A percentile compares a stretch with the other conserved stretches of the same genome.
phyloP scores from a whole-genome alignment of 2,329 filamentous ascomycete genomes.

The Pseudogymnoascus sp. region DNA sequence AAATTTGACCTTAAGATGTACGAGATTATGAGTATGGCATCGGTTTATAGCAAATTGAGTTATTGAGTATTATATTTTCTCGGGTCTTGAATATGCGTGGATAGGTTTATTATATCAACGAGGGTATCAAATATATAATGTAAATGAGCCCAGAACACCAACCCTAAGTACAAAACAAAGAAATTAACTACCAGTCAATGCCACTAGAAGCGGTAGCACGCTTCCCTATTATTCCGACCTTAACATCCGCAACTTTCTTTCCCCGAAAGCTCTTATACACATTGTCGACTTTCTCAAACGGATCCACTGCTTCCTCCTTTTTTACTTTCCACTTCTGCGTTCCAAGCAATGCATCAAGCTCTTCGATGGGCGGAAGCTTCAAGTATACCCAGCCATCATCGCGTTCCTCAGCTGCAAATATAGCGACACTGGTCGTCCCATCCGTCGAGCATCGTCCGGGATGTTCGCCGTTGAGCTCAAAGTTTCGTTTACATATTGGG shows the following conservation, averaged over 20 bases:
- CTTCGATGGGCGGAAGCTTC: slow-evolving; percentile 69
- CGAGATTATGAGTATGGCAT: not conserved
- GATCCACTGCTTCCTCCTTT: slow-evolving; percentile 47
- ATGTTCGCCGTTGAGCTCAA: slow-evolving; percentile 58
- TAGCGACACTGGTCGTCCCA: slow-evolving; percentile 67
- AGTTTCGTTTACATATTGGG: slow-evolving; percentile 86
- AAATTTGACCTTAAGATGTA: not conserved
- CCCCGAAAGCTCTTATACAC: slow-evolving; percentile 6
- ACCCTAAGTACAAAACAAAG: not conserved
- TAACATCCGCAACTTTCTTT: not conserved
- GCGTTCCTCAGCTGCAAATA: slow-evolving; percentile 68
- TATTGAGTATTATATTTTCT: not conserved
- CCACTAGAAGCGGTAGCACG: not conserved
- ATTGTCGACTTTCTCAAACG: slow-evolving; percentile 28
- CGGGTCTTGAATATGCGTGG: not conserved
- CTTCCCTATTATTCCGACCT: slow-evolving; percentile 2
- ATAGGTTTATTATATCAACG: not conserved
- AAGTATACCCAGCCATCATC: slow-evolving; percentile 72
- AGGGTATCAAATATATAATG: not conserved
- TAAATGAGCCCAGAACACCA: not conserved
- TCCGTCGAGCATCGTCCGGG: slow-evolving; percentile 70
- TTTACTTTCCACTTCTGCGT: slow-evolving; percentile 72
- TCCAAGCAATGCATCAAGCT: slow-evolving; percentile 70
- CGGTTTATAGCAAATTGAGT: not conserved
- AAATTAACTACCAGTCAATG: not conserved